phyloP scores from a whole-genome alignment of 768 basidiomycete species.

The Rhodotorula babjevae region DNA sequence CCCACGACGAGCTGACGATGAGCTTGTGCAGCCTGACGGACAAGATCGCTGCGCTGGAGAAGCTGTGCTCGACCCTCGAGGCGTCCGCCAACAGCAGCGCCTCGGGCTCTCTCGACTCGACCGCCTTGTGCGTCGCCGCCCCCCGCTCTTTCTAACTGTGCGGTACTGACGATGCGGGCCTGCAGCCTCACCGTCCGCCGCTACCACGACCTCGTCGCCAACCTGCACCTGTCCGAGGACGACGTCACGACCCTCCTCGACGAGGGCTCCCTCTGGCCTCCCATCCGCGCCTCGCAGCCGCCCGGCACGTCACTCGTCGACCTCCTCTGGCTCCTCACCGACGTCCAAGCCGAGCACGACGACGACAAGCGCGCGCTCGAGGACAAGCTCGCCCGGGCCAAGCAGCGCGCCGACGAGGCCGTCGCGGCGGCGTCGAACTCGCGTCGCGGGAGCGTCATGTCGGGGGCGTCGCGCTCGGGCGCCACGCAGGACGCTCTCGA shows the following conservation, averaged over 20 bases:
- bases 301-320: background rate
- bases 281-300: background rate
- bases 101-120: background rate
- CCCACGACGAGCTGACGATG: no score
- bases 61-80: background rate
- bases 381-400: background rate
- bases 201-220: constrained; percentile 12
- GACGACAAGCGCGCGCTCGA: background rate
- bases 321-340: constrained; percentile 17
- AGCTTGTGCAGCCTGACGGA: background rate
- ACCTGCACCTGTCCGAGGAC: constrained; percentile 14
- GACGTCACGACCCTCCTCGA: constrained; percentile 3
- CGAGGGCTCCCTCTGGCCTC: background rate
- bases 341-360: constrained; percentile 1
- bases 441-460: no score
- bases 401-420: background rate
- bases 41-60: background rate
- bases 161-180: background rate
- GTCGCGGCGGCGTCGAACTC: background rate
- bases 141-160: rapidly evolving
- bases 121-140: background rate
- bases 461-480: background rate
- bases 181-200: background rate
- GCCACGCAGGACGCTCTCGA: background rate
- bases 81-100: no score